A percentile compares a stretch with the other conserved stretches of the same genome.
Conservation (phyloP, 1,139 yeast species). For the Wickerhamomyces sp. region DNA sequence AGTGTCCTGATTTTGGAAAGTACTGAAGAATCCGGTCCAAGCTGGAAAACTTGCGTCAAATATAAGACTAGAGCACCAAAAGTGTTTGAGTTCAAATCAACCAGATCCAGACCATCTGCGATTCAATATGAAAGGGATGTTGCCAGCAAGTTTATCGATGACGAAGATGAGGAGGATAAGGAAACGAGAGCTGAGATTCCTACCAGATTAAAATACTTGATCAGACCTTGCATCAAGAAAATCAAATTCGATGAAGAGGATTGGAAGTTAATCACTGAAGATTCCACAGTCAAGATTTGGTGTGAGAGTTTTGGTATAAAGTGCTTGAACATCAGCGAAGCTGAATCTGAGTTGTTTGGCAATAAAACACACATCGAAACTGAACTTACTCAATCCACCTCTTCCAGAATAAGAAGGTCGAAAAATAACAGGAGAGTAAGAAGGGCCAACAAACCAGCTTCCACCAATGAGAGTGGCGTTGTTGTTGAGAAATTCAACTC, state of each 20-base stretch:
- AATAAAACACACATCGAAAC: conserved; percentile 26
- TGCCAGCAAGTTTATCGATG: neutral
- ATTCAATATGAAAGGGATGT: conserved; percentile 9
- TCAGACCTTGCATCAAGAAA: conserved; percentile 48
- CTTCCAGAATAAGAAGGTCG: conserved; percentile 6
- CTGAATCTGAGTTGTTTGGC: conserved; percentile 37
- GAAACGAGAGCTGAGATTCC: conserved; percentile 43
- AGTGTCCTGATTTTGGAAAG: conserved; percentile 31
- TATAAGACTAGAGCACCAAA: conserved; percentile 42
- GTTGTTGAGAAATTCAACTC: conserved; percentile 40
- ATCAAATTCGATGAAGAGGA: conserved; percentile 34
- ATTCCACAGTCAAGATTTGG: conserved; percentile 48
- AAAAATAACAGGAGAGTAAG: conserved; percentile 3
- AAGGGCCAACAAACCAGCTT: neutral
- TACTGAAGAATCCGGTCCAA: conserved; percentile 40
- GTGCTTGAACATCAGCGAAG: conserved; percentile 48
- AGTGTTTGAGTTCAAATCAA: conserved; percentile 43
- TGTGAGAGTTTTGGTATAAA: conserved; percentile 48
- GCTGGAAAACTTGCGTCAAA: conserved; percentile 45
- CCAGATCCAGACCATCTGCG: conserved; percentile 4
- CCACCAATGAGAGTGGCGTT: conserved; percentile 14
- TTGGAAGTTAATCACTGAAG: conserved; percentile 56
- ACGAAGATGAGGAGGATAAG: neutral
- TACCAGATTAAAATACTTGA: conserved; percentile 39
- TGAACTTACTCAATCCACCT: conserved; percentile 31